Conservation (phyloP, 1,284 basidiomycete species). For the Phellopilus nigrolimitatus region DNA sequence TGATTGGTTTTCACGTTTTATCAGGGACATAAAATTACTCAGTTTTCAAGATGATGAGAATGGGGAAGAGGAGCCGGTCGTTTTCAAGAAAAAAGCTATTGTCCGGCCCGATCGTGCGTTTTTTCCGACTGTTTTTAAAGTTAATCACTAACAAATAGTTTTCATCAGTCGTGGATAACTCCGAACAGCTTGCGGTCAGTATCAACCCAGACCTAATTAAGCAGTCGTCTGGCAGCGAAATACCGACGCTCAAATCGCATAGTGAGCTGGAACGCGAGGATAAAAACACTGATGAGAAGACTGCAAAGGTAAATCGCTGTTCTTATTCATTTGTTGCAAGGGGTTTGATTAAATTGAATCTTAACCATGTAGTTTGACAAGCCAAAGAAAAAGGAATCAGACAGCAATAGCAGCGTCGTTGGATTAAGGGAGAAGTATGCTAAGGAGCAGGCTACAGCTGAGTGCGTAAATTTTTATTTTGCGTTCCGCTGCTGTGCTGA, state of each 20-base stretch:
- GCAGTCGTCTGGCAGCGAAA: constrained; percentile 1
- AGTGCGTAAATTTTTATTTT: constrained; percentile 37
- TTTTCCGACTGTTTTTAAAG: not conserved
- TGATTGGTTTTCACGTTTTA: not conserved
- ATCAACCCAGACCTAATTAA: constrained; percentile 26
- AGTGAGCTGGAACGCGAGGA: not conserved
- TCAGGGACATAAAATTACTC: constrained; percentile 80
- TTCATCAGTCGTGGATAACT: constrained; percentile 50
- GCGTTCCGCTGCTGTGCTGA: not conserved
- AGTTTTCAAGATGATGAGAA: constrained; percentile 81
- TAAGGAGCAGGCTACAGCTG: constrained; percentile 54
- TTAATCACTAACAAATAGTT: not conserved
- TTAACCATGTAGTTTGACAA: constrained; percentile 28
- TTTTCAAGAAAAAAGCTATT: constrained; percentile 75
- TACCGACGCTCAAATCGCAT: not conserved
- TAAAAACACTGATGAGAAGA: not conserved
- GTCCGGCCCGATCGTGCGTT: constrained; percentile 75
- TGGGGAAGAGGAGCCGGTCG: constrained; percentile 44
- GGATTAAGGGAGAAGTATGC: constrained; percentile 73
- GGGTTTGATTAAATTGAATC: not conserved
- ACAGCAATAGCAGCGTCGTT: constrained; percentile 51
- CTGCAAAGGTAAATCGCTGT: constrained; percentile 1
- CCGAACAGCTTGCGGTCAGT: constrained; percentile 25
- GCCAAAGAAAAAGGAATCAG: constrained; percentile 36
- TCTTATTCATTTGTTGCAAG: not conserved